Evolutionary conservation across 2,329 filamentous ascomycete species (phyloP), one percentile per base, ranked within the genome.

Genomic region (Aspergillus sp.): DNA sequence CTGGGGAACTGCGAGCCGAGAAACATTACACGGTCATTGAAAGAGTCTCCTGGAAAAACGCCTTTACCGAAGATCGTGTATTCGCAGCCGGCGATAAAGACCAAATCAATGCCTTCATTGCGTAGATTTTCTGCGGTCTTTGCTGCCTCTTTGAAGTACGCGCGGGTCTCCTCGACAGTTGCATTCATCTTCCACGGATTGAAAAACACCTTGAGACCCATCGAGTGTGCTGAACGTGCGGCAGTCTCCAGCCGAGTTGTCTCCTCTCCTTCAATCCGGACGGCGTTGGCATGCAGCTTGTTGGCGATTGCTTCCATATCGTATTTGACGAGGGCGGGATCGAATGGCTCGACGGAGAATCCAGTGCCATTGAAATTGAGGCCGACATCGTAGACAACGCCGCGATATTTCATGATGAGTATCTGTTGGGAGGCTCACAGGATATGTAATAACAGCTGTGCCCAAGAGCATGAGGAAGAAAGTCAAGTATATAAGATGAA

Each of bases 171-270:
- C 0, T 58, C 55, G 8, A 57, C 21, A 37, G 8, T 43, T 9
- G 23, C 56, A 24, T 61, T 58, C 58, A 62, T 62, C 46, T 58
- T 62, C 58, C 58, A 62, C 14, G 58, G 58, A 6, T 59, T 62
- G 43, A 61, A 57, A 21, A 61, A 61, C n/a, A 62, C 52, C 11
- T 15, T 56, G 2, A 62, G 52, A 14, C 49, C 53, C 50, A 52
- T 46, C 2, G 48, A 49, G 19, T 57, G 56, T 14, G 60, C 60
- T 7, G 40, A 21, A 2, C 55, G 51, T 23, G 57, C 15, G 21
- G 60, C 57, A 12, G 24, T 58, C 27, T 12, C 51, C 11, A 62
- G 44, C 14, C 57, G 47, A n/a, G 1, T 3, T 14, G 60, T 52
- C 19, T 60, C 57, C 43, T 60, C 60, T 9, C 54, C 55, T 24